Percentiles rank a stretch among this genome's conserved stretches.
Conservation (phyloP, 148 eudicot genomes). For the Silene latifolia region DNA sequence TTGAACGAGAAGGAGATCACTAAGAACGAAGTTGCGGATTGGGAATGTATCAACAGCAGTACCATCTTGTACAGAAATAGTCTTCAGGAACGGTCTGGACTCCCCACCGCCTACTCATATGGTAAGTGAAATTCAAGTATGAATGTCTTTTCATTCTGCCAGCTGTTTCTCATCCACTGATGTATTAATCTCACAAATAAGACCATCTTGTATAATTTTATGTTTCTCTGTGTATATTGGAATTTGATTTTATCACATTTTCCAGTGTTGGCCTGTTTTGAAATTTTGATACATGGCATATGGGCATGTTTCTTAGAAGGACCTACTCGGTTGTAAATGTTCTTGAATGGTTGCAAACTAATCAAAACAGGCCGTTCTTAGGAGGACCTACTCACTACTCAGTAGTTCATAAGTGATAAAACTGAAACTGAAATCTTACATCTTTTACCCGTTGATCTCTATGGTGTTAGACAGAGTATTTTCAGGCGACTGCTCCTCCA, state of each 20-base stretch:
- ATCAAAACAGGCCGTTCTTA: not conserved
- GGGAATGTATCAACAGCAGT: conserved; percentile 91
- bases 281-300: too few relatives aligned
- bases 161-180: not conserved
- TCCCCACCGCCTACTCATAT: conserved; percentile 81
- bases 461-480: conserved; percentile 72
- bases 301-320: too few relatives aligned
- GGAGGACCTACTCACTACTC: not conserved
- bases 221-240: not conserved
- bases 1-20: conserved; percentile 77
- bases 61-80: conserved; percentile 81
- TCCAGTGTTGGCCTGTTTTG: not conserved
- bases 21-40: conserved; percentile 73
- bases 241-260: not conserved
- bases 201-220: too few relatives aligned
- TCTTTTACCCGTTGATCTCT: conserved; percentile 11
- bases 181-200: too few relatives aligned
- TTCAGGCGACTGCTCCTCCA: conserved; percentile 74
- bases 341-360: not conserved
- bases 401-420: not conserved
- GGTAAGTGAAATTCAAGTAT: conserved; percentile 42
- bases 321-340: too few relatives aligned
- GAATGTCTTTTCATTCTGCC: not conserved
- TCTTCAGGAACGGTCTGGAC: conserved; percentile 93
- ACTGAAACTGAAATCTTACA: not conserved